Evolutionary conservation across 2,329 filamentous ascomycete species (phyloP).

Genomic region (Clonostachys rosea): DNA sequence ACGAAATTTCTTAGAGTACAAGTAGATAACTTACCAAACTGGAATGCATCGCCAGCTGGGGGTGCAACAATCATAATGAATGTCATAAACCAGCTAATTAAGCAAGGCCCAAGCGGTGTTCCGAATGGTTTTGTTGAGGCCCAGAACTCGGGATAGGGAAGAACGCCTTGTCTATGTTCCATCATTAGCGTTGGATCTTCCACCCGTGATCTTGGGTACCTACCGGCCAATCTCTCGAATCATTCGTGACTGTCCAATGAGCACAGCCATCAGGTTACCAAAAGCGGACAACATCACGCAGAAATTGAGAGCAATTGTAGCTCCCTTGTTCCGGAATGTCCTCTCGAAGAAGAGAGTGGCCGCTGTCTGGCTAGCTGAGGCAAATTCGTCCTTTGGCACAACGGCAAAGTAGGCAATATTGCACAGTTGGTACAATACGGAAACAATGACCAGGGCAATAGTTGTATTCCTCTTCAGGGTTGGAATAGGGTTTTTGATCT

Average conservation of each 20-base stretch:
- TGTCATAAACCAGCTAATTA: conserved; percentile 52
- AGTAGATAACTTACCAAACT: conserved; percentile 30
- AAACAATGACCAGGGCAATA: conserved; percentile 51
- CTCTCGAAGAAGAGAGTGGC: conserved; percentile 58
- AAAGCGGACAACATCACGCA: conserved; percentile 53
- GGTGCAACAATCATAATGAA: conserved; percentile 56
- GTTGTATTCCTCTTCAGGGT: conserved; percentile 53
- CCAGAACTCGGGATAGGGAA: conserved; percentile 58
- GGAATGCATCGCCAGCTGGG: conserved; percentile 60
- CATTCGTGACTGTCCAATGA: conserved; percentile 49
- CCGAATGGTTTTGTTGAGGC: conserved; percentile 59
- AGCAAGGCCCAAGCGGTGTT: conserved; percentile 55
- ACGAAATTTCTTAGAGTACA: too few species aligned
- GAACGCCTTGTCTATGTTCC: conserved; percentile 43
- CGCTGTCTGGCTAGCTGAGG: conserved; percentile 53
- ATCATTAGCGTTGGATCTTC: too few species aligned
- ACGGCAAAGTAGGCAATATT: conserved; percentile 64
- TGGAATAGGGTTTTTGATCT: conserved; percentile 48
- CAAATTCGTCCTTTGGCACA: conserved; percentile 52
- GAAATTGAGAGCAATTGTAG: conserved; percentile 50
- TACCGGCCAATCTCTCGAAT: conserved; percentile 52
- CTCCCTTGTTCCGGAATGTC: conserved; percentile 49
- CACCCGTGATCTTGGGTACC: too few species aligned
- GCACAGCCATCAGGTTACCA: conserved; percentile 51
- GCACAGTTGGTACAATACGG: conserved; percentile 56